These are phyloP conservation scores for Candida peoriensis DNA, from an alignment of 805 yeast genomes.

Conservation along the genomic window DNA sequence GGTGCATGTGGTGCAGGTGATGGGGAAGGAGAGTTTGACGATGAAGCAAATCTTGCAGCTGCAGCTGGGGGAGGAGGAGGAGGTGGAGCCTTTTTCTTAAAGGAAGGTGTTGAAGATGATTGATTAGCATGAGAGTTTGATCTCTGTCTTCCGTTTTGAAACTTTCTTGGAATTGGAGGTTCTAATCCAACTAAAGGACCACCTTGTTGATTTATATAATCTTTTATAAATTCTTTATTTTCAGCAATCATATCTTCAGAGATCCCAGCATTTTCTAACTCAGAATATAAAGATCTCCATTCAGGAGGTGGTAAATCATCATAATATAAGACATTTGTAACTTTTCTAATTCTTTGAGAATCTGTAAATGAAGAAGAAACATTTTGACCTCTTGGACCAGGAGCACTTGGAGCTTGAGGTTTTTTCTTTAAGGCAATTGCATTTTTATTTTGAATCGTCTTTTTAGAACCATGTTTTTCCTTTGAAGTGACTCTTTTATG, in stretches of 20 bases:
- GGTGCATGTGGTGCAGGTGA: too few relatives aligned
- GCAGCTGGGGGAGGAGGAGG: conserved; percentile 34
- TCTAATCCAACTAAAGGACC: conserved; percentile 79
- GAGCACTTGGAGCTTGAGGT: conserved; percentile 25
- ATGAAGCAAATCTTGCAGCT: conserved; percentile 17
- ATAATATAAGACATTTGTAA: conserved; percentile 61
- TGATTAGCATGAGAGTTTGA: neutral
- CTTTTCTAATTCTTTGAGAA: conserved; percentile 48
- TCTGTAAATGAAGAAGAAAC: conserved; percentile 33
- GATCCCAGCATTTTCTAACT: conserved; percentile 73
- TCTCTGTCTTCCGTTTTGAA: conserved; percentile 27
- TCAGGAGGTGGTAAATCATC: conserved; percentile 80
- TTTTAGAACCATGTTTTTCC: conserved; percentile 81
- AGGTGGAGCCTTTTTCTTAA: conserved; percentile 35
- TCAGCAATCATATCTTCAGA: conserved; percentile 87
- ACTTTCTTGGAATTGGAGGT: conserved; percentile 74
- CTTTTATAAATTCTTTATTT: conserved; percentile 75
- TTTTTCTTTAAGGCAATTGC: conserved; percentile 75
- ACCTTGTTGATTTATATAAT: conserved; percentile 67
- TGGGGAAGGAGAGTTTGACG: too few relatives aligned
- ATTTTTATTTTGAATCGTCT: conserved; percentile 78
- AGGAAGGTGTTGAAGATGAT: conserved; percentile 23
- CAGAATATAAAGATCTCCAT: conserved; percentile 72
- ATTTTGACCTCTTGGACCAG: conserved; percentile 27
- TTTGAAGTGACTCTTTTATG: conserved; percentile 68